These are phyloP conservation scores for Hymenoscyphus salicellus DNA, from an alignment of 2,329 filamentous ascomycete genomes.

Conservation along the genomic window DNA sequence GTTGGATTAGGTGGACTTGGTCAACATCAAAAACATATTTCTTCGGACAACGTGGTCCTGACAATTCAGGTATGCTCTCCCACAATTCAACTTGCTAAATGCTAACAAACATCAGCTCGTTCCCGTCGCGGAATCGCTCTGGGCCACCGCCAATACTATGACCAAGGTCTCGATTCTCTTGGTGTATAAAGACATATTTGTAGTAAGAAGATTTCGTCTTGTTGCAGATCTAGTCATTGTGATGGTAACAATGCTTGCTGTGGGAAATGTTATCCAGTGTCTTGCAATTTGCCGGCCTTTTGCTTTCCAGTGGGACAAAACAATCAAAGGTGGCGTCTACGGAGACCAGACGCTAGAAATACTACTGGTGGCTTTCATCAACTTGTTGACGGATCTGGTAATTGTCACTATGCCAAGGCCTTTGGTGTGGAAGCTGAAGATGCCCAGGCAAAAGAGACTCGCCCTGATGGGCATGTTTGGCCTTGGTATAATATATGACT, in stretches of 20 bases:
- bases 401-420: constrained; percentile 2
- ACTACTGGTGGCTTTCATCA: constrained; percentile 1
- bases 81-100: not conserved
- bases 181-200: constrained; percentile 5
- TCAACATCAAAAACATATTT: not conserved
- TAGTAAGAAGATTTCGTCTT: not conserved
- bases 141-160: not conserved
- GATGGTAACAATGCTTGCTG: not conserved
- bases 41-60: not conserved
- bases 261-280: constrained; percentile 2
- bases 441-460: not conserved
- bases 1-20: not conserved
- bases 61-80: not conserved
- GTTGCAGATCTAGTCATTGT: not conserved
- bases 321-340: not conserved
- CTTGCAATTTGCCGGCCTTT: constrained; percentile 3
- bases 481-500: not conserved
- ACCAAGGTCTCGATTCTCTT: constrained; percentile 3
- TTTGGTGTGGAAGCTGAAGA: not conserved
- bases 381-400: constrained; percentile 1
- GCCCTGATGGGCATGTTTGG: not conserved
- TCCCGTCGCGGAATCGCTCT: not conserved
- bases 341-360: not conserved
- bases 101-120: not conserved
- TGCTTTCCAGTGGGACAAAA: constrained; percentile 5